Conservation (phyloP, 2,329 filamentous ascomycete species). For the Onygenales sp. region DNA sequence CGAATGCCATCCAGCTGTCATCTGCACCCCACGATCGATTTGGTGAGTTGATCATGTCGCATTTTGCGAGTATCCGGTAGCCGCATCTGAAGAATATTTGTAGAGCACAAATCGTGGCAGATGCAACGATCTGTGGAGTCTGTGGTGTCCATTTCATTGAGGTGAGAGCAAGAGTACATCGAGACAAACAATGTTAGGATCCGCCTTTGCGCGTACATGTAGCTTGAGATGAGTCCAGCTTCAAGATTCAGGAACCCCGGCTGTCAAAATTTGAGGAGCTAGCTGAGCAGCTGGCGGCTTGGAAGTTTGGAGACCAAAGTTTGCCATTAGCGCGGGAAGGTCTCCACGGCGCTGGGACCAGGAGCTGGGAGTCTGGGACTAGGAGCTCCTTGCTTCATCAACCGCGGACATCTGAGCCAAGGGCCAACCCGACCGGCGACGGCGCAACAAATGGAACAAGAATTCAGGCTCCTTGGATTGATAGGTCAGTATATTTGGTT, state of each 20-base stretch:
- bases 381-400: no score
- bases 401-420: no score
- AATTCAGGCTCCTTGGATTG: no score
- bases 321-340: no score
- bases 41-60: constrained; percentile 5
- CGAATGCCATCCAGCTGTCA: constrained; percentile 13
- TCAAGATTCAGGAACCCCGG: not conserved
- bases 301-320: not conserved
- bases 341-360: no score
- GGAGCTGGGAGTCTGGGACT: no score
- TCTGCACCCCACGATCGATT: constrained; percentile 11
- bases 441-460: no score
- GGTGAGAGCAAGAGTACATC: not conserved
- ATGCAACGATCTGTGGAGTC: constrained; percentile 9
- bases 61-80: constrained; percentile 8
- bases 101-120: constrained; percentile 7
- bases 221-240: not conserved
- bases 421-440: no score
- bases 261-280: not conserved
- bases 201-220: not conserved
- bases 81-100: constrained; percentile 10
- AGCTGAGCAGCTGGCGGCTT: not conserved
- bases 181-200: not conserved
- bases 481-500: no score
- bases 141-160: constrained; percentile 14